Base-by-base conservation (phyloP, 495 filamentous ascomycete genomes). In the Penicillium crystallinum region DNA sequence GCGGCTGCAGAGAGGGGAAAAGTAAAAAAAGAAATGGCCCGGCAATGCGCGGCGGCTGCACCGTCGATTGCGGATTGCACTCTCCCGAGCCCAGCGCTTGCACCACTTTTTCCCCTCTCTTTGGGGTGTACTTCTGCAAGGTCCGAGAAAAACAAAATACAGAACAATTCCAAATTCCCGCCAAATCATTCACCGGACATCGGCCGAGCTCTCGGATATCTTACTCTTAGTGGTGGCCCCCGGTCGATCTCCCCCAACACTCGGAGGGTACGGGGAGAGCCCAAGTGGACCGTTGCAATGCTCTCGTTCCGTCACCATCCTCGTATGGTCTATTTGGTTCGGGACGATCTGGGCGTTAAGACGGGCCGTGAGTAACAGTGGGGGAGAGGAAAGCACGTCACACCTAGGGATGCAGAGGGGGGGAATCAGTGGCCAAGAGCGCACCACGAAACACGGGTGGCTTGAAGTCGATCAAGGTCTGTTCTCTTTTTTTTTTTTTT, bases 381-480 rank as follows among this genome's bases (percentile, higher is more conserved):
- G 55, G 37, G 51, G 38, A 31, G 21, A 52, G 39, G 38, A 44
- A 39, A 54, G 54, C 48, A 56, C 54, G 67, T 72, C 66, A 68
- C 67, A 67, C 61, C 34, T n/a, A 57, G 60, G 60, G 60, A 57
- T 60, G 54, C 31, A 55, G 40, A 51, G 49, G 56, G 21, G 17
- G 33, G 27, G 54, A 69, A 65, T 57, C 62, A 68, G 53, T 73
- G 70, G 70, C 35, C 49, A 43, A 70, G 66, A 73, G 44, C 4
- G 50, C 59, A 71, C 70, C 70, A 73, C 70, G 68, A 66, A 68
- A 61, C 59, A 62, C 63, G 58, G 56, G 66, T 65, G 62, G 60
- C 63, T 63, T 57, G 55, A 63, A 48, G 55, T 45, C 55, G 55
- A 65, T 63, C 60, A 55, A 65, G 63, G 60, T 61, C 60, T 65